Percentiles rank a stretch among this genome's conserved stretches.
Conservation (phyloP, 1,139 yeast species). For the Kodamaea anthophila region DNA sequence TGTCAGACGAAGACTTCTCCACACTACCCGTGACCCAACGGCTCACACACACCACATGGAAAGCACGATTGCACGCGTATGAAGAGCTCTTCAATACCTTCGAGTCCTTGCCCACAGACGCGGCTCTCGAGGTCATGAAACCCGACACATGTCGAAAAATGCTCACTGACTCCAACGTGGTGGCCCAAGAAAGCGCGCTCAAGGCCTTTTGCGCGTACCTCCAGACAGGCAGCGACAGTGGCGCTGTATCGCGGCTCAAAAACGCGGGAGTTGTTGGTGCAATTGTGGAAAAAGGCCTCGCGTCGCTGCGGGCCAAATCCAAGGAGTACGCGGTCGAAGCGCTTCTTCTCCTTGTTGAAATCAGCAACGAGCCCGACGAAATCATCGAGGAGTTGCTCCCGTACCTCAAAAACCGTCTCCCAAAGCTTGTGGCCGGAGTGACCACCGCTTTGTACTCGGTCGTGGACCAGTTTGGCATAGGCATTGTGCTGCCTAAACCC, state of each 20-base stretch:
- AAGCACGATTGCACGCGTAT: conserved; percentile 77
- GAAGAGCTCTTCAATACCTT: conserved; percentile 56
- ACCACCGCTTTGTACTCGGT: conserved; percentile 51
- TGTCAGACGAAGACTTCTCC: conserved; percentile 51
- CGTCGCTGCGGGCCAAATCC: conserved; percentile 73
- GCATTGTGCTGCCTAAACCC: conserved; percentile 51
- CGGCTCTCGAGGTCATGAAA: conserved; percentile 41
- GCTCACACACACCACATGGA: conserved; percentile 78
- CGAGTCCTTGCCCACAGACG: conserved; percentile 47
- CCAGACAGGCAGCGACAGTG: conserved; percentile 48
- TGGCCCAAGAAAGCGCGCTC: conserved; percentile 84
- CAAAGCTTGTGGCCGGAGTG: conserved; percentile 74
- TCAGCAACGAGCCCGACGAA: conserved; percentile 53
- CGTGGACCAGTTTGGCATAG: conserved; percentile 59
- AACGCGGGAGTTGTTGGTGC: conserved; percentile 44
- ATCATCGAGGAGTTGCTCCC: conserved; percentile 68
- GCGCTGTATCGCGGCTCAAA: conserved; percentile 31
- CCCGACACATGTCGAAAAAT: conserved; percentile 49
- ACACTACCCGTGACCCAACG: conserved; percentile 62
- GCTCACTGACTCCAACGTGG: conserved; percentile 77
- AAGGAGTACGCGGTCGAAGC: conserved; percentile 61
- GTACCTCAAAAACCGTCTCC: conserved; percentile 54
- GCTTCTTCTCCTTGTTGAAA: conserved; percentile 56
- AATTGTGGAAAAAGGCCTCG: conserved; percentile 73
- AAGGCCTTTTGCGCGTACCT: conserved; percentile 50